These are phyloP conservation scores for Pichia manshurica DNA, from an alignment of 805 yeast genomes.

Conservation along the genomic window DNA sequence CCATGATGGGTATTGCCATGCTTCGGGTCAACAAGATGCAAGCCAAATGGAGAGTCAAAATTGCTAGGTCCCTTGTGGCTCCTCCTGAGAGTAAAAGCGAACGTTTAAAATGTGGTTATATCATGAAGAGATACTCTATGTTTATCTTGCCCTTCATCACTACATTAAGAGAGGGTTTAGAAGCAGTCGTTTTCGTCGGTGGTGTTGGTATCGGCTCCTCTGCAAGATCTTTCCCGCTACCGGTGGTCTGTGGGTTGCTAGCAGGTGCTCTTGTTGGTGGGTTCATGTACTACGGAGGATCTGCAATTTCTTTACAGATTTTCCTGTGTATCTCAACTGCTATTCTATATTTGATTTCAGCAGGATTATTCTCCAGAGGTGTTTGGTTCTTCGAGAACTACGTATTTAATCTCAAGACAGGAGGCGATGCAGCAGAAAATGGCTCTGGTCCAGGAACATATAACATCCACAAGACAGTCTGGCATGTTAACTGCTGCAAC, in stretches of 20 bases:
- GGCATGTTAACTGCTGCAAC: slow-evolving; percentile 95
- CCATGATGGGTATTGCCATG: slow-evolving; percentile 92
- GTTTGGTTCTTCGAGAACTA: slow-evolving; percentile 79
- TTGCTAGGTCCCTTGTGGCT: slow-evolving; percentile 73
- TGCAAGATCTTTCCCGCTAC: slow-evolving; percentile 67
- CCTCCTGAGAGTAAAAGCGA: slow-evolving; percentile 42
- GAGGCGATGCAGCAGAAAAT: slow-evolving; percentile 87
- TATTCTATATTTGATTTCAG: slow-evolving; percentile 76
- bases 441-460: slow-evolving; percentile 93
- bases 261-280: slow-evolving; percentile 69
- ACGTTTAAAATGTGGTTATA: slow-evolving; percentile 45
- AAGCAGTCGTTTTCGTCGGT: slow-evolving; percentile 89
- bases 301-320: slow-evolving; percentile 68
- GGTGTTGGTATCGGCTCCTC: slow-evolving; percentile 67
- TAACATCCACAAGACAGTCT: slow-evolving; percentile 66
- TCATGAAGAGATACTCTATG: slow-evolving; percentile 71
- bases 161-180: slow-evolving; percentile 87
- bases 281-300: slow-evolving; percentile 71
- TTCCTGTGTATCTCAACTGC: slow-evolving; percentile 81
- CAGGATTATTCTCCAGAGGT: slow-evolving; percentile 86
- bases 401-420: slow-evolving; percentile 55
- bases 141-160: slow-evolving; percentile 82
- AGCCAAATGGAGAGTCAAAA: slow-evolving; percentile 90
- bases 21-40: slow-evolving; percentile 89
- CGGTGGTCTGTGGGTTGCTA: slow-evolving; percentile 74